These are phyloP conservation scores for Leptomonas seymouri DNA, from an alignment of 208 protist species.

Conservation along the genomic window DNA sequence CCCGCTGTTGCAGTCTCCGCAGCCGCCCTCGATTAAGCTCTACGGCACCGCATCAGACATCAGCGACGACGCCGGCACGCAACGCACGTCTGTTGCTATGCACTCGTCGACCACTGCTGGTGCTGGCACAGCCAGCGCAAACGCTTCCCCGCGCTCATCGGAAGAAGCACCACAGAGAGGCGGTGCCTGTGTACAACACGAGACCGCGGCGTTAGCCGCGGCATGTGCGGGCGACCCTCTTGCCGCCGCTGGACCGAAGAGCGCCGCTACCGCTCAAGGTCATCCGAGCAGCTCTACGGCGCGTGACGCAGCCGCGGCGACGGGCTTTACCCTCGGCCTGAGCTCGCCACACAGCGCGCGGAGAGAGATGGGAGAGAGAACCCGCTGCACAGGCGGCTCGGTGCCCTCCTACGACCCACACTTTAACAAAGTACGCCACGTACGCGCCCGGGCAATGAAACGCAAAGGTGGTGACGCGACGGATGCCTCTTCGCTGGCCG, in stretches of 20 bases:
- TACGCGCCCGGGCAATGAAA: neutral
- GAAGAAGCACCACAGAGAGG: neutral
- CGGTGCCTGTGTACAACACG: neutral
- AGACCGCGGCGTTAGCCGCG: neutral
- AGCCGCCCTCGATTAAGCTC: neutral
- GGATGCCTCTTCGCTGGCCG: neutral
- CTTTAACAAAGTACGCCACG: neutral
- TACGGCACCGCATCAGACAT: constrained; percentile 22
- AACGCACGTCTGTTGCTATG: constrained; percentile 2
- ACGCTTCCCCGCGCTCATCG: neutral
- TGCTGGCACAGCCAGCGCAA: neutral
- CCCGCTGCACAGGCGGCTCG: neutral
- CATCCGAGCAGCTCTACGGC: neutral
- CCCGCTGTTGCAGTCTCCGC: constrained; percentile 7
- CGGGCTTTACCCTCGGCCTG: neutral
- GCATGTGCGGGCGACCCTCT: neutral
- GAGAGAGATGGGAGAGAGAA: neutral
- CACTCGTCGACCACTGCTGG: neutral
- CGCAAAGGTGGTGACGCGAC: neutral
- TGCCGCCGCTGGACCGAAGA: neutral
- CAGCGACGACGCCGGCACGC: constrained; percentile 12
- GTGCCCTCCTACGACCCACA: constrained; percentile 4
- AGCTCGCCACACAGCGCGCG: neutral
- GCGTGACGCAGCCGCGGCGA: neutral
- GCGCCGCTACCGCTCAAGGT: neutral